These are phyloP conservation scores for Fusarium robinianum DNA, from an alignment of 2,329 filamentous ascomycete genomes.

Conservation along the genomic window DNA sequence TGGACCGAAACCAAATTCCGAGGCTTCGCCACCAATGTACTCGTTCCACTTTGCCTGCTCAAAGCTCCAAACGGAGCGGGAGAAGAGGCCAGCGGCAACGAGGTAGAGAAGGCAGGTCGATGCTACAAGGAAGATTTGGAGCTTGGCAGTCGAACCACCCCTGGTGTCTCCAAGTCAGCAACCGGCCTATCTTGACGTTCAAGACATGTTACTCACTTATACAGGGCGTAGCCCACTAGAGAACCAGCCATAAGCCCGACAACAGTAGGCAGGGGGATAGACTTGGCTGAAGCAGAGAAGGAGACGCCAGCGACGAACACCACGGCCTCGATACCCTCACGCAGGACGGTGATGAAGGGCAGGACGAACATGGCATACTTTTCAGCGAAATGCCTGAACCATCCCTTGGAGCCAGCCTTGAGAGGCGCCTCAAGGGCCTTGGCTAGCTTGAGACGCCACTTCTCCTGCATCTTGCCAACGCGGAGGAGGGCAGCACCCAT, in stretches of 20 bases:
- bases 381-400: slow-evolving; percentile 67
- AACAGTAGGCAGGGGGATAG: slow-evolving; percentile 78
- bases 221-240: slow-evolving; percentile 73
- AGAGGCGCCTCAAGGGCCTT: slow-evolving; percentile 64
- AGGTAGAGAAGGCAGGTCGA: slow-evolving; percentile 86
- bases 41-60: slow-evolving; percentile 72
- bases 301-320: slow-evolving; percentile 86
- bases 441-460: slow-evolving; percentile 84
- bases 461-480: slow-evolving; percentile 80
- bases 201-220: slow-evolving; percentile 62
- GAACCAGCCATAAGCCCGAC: slow-evolving; percentile 70
- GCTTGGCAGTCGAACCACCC: slow-evolving; percentile 48
- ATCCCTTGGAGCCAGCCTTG: slow-evolving; percentile 47
- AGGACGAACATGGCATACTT: slow-evolving; percentile 86
- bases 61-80: slow-evolving; percentile 74
- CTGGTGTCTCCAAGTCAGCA: slow-evolving; percentile 32
- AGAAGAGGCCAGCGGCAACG: slow-evolving; percentile 81
- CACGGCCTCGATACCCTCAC: slow-evolving; percentile 85
- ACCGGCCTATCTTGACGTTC: too few species aligned
- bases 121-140: slow-evolving; percentile 77
- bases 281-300: slow-evolving; percentile 71
- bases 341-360: slow-evolving; percentile 84
- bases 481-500: slow-evolving; percentile 82
- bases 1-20: slow-evolving; percentile 59
- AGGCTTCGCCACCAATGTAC: slow-evolving; percentile 61